Evolutionary conservation across 2,329 filamentous ascomycete species (phyloP), one percentile per base, ranked within the genome.

Genomic region (Xylaria sp.): DNA sequence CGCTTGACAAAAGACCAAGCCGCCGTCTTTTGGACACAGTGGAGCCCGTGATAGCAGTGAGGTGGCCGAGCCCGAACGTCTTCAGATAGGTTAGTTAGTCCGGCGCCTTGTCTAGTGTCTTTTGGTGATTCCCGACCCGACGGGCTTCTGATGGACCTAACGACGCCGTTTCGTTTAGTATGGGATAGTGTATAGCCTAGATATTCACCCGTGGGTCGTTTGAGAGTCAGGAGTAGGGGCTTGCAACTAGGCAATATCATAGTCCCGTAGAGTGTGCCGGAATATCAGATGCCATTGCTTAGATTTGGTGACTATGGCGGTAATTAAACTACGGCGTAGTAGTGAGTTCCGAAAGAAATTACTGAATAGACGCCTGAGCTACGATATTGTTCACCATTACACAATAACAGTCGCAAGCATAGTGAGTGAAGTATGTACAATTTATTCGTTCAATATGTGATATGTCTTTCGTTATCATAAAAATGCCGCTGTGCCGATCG

Each of bases 401-500:
- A 29, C 2, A 21, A 15, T 27, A 15, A 43, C 17, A 4, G 19
- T 2, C 31, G 17, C 31, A 46, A 11, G n/a, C 21, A 23, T 37
- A 11, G 3, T 8, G n/a, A 29, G 25, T 13, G 17, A 46, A 37
- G 23, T 23, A 9, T 8, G n/a, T 37, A 17, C 11, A 17, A 31
- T 33, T 29, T 47, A 29, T 53, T 51, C 1, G 29, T 23, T 58
- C 27, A 37, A 29, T 37, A 25, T 51, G 27, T 11, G 1, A 21
- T 31, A 9, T 17, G 4, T 15, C 17, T 41, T 25, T 48, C 17
- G n/a, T 51, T 37, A n/a, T 65, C 31, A 65, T 47, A 66, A 37
- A 2, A 68, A 35, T 13, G 58, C 56, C 13, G 67, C 69, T 3
- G 63, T 47, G 11, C 58, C 69, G 33, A 81, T 76, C 1, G 85